Percentiles rank a stretch among this genome's conserved stretches.
Conservation (phyloP, 1,139 yeast genomes). For the Debaryomyces sp. region DNA sequence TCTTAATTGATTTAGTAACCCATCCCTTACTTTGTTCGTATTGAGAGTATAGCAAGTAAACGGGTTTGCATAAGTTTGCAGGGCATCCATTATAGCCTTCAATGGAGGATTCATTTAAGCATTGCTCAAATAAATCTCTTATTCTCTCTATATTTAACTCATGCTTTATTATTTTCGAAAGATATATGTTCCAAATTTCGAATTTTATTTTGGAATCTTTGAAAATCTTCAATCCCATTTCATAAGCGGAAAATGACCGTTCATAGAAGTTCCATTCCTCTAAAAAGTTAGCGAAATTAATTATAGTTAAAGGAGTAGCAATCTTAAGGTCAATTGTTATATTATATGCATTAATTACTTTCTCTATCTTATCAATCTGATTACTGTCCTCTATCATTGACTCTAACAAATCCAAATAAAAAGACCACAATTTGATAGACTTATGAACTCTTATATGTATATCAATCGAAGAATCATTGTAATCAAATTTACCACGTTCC, state of each 20-base stretch:
- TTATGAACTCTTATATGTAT: slow-evolving; percentile 64
- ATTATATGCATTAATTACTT: slow-evolving; percentile 52
- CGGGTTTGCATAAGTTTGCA: slow-evolving; percentile 41
- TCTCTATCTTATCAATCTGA: slow-evolving; percentile 23
- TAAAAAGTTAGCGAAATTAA: slow-evolving; percentile 67
- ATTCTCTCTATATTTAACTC: slow-evolving; percentile 52
- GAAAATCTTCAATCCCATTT: slow-evolving; percentile 64
- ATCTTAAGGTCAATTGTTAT: slow-evolving; percentile 61
- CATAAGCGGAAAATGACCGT: slow-evolving; percentile 64
- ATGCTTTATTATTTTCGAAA: slow-evolving; percentile 51
- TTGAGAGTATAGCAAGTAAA: slow-evolving; percentile 59
- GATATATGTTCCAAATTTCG: slow-evolving; percentile 74
- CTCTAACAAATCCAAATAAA: slow-evolving; percentile 74
- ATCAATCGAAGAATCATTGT: slow-evolving; percentile 46
- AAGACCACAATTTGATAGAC: slow-evolving; percentile 69
- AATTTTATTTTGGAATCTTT: slow-evolving; percentile 57
- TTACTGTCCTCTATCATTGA: slow-evolving; percentile 45
- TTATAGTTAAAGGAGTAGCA: slow-evolving; percentile 68
- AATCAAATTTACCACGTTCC: slow-evolving; percentile 27
- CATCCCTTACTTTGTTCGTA: slow-evolving; percentile 51
- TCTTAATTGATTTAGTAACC: slow-evolving; percentile 28
- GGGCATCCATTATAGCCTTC: slow-evolving; percentile 36
- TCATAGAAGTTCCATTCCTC: slow-evolving; percentile 52
- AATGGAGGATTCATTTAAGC: slow-evolving; percentile 34
- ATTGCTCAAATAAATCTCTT: slow-evolving; percentile 73